These are phyloP conservation scores for Botrytis tulipae DNA, from an alignment of 2,329 filamentous ascomycete species.

Conservation along the genomic window DNA sequence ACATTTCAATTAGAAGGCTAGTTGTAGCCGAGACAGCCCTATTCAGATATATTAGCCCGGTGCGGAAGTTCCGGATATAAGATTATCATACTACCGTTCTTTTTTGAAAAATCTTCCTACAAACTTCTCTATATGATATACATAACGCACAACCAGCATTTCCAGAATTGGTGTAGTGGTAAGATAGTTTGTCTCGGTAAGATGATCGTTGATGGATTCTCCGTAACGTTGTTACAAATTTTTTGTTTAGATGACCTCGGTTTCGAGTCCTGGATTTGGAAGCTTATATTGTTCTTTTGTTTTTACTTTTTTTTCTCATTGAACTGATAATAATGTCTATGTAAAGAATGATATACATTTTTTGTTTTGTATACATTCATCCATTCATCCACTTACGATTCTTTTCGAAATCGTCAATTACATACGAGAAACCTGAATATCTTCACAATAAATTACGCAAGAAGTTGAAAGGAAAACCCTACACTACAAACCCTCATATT, in stretches of 20 bases:
- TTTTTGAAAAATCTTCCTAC: neutral
- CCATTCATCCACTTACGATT: neutral
- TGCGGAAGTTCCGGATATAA: neutral
- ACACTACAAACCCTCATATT: neutral
- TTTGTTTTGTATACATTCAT: neutral
- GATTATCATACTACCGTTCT: neutral
- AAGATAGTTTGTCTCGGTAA: too few species aligned
- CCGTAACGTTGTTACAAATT: fast-evolving
- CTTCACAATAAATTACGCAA: neutral
- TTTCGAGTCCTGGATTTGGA: neutral
- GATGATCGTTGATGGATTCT: neutral
- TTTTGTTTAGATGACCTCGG: too few species aligned
- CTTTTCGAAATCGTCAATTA: neutral
- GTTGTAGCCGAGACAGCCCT: neutral
- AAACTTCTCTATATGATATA: neutral
- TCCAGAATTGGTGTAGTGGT: neutral
- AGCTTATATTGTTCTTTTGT: neutral
- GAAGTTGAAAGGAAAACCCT: neutral
- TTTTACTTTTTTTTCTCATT: neutral
- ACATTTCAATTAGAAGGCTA: neutral
- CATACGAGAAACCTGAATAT: neutral
- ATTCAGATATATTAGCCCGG: neutral
- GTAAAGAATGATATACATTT: neutral
- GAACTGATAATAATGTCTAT: neutral
- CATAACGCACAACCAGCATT: too few species aligned